These are phyloP conservation scores for Westerdykella aurantiaca DNA, from an alignment of 2,329 filamentous ascomycete genomes.

Conservation along the genomic window DNA sequence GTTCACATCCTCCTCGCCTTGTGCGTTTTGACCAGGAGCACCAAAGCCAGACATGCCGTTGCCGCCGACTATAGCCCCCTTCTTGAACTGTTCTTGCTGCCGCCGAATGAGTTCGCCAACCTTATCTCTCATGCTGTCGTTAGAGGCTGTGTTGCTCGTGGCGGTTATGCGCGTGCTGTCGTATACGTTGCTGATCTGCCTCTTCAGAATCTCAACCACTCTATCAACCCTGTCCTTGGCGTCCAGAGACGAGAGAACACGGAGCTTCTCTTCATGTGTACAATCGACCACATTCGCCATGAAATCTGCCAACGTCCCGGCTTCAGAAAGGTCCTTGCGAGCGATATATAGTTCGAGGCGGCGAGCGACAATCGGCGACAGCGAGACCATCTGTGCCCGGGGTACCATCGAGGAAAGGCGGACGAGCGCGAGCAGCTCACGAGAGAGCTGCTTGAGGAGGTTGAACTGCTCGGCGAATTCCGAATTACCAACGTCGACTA, in stretches of 20 bases:
- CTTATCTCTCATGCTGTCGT: constrained; percentile 38
- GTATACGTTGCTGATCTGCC: constrained; percentile 62
- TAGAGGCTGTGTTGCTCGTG: constrained; percentile 56
- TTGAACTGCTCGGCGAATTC: constrained; percentile 66
- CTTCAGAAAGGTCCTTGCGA: constrained; percentile 73
- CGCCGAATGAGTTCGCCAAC: constrained; percentile 41
- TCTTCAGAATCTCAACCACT: constrained; percentile 76
- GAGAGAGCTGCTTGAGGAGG: constrained; percentile 74
- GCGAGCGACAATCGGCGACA: constrained; percentile 80
- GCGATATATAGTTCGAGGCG: constrained; percentile 83
- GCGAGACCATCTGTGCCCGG: constrained; percentile 56
- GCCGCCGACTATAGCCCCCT: constrained; percentile 28
- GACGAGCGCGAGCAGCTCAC: constrained; percentile 79
- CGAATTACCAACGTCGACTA: constrained; percentile 34
- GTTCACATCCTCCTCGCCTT: constrained; percentile 71
- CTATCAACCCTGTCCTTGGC: constrained; percentile 71
- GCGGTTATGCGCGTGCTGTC: constrained; percentile 81
- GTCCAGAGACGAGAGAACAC: constrained; percentile 74
- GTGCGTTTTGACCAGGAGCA: constrained; percentile 46
- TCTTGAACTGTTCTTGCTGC: constrained; percentile 39
- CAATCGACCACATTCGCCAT: constrained; percentile 91
- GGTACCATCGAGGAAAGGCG: constrained; percentile 80
- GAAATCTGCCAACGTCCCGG: constrained; percentile 84
- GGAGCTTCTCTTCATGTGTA: constrained; percentile 84
- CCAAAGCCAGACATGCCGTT: constrained; percentile 35